Base-by-base conservation (phyloP, 331 rosid species). In the Spiraea crenata region DNA sequence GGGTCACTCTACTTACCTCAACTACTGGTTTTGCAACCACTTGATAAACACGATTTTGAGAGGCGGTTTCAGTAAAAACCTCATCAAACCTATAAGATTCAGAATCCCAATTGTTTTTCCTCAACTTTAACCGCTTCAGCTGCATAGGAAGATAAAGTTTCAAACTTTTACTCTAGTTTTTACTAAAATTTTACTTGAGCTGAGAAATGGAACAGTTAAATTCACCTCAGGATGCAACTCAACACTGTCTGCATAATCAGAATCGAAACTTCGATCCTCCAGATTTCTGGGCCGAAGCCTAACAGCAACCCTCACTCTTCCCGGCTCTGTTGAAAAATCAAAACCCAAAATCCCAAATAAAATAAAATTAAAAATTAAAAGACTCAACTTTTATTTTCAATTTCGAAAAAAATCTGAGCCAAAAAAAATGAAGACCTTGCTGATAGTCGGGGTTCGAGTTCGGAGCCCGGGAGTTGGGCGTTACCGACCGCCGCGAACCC, bases 21-120 rank as follows among this genome's bases (percentile, higher is more conserved):
- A 88, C 89, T 34, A 88, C 93, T 37, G 93, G 93, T 70, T 83
- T 77, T 57, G 91, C 93, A 14, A 88, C 93, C 47, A 72, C 93
- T 58, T 88, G 91, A 45, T 88, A 88, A 61, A 88, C 82, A 34
- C 93, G 85, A 81, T 68, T 85, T 73, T 88, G 93, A 6, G 91
- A 88, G 42, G 91, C 87, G 10, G 84, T 75, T 66, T 83, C 93
- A 0, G 86, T 83, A 57, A 88, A 83, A 73, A 88, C 78, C 54
- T 83, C 93, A 74, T 88, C 93, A 81, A 85, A 88, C 68, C 85
- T 80, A 40, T 83, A 85, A 9, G 91, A 84, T 61, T 88, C 93
- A 7, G 88, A 81, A 66, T 70, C 83, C 93, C 93, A 88, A 80
- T 88, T 85, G 83, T 88, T 88, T 64, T 85, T 88, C 51, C 79